Conservation (phyloP, 2,329 filamentous ascomycete species). For the Fusarium dimerum region DNA sequence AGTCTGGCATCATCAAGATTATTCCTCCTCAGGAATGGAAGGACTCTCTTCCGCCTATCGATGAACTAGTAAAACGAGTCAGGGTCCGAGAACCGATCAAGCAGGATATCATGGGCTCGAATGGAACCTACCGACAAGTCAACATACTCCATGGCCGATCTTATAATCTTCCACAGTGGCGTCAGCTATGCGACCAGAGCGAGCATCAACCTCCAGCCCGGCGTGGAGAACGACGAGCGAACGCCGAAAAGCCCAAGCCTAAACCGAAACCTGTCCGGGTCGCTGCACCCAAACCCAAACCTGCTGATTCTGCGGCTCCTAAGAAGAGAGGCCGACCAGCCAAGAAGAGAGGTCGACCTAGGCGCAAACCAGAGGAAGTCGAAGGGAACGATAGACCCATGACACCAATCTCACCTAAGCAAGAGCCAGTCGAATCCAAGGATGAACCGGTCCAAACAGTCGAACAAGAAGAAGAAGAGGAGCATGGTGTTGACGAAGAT, state of each 20-base stretch:
- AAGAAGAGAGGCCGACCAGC: slow-evolving; percentile 44
- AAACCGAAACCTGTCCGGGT: slow-evolving; percentile 38
- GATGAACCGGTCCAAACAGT: slow-evolving; percentile 48
- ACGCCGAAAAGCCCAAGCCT: slow-evolving; percentile 54
- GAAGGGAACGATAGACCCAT: slow-evolving; percentile 54
- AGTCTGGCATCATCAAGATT: slow-evolving; percentile 94
- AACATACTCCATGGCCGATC: slow-evolving; percentile 95
- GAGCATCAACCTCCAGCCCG: slow-evolving; percentile 93
- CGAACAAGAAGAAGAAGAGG: slow-evolving; percentile 50
- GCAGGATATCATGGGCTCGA: slow-evolving; percentile 95
- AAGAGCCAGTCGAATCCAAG: slow-evolving; percentile 34
- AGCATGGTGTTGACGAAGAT: slow-evolving; percentile 49
- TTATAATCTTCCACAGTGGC: slow-evolving; percentile 97
- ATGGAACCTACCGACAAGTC: slow-evolving; percentile 93
- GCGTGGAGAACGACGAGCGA: slow-evolving; percentile 76
- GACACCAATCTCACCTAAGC: slow-evolving; percentile 58
- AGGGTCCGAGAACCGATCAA: slow-evolving; percentile 96
- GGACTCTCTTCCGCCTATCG: slow-evolving; percentile 72
- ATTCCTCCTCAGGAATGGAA: slow-evolving; percentile 94
- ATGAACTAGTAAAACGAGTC: slow-evolving; percentile 87
- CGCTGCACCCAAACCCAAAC: slow-evolving; percentile 35
- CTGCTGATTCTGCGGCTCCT: slow-evolving; percentile 34
- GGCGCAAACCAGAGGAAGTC: slow-evolving; percentile 38
- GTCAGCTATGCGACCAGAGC: slow-evolving; percentile 86
- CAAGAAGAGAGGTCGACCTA: slow-evolving; percentile 37